A percentile compares a stretch with the other conserved stretches of the same genome.
These are phyloP conservation scores for Paramecium caudatum DNA, from an alignment of 73 alveolate genomes.

Conservation along the genomic window DNA sequence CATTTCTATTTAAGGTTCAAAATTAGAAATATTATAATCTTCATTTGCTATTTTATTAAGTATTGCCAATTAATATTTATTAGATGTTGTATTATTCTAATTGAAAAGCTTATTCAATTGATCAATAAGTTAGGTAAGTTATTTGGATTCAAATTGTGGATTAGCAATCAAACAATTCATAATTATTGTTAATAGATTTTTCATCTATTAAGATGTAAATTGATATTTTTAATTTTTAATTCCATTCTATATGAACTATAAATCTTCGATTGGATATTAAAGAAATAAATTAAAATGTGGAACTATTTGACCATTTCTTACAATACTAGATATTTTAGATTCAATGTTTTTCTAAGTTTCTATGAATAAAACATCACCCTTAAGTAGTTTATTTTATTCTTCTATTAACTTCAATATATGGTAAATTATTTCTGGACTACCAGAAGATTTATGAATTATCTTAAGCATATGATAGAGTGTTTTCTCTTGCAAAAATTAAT, in stretches of 20 bases:
- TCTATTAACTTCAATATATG: neutral
- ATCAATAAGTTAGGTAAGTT: neutral
- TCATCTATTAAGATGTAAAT: conserved; percentile 5
- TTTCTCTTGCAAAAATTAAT: neutral
- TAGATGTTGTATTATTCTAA: neutral
- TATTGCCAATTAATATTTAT: neutral
- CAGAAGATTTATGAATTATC: neutral
- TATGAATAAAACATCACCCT: neutral
- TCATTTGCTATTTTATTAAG: neutral
- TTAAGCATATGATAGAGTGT: neutral
- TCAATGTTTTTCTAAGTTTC: neutral
- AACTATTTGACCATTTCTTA: neutral
- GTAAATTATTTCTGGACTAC: neutral
- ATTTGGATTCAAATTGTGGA: neutral
- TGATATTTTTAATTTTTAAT: neutral
- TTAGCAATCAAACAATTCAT: neutral
- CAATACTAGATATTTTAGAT: neutral
- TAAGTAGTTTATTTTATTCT: neutral
- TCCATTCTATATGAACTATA: neutral
- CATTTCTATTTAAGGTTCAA: neutral
- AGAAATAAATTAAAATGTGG: neutral
- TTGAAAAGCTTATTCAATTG: neutral
- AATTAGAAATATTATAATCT: neutral
- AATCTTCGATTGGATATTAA: neutral
- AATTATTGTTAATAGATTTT: neutral